A percentile compares a stretch with the other conserved stretches of the same genome.
Conservation (phyloP, 169 alveolate species). For the Cytauxzoon felis region DNA sequence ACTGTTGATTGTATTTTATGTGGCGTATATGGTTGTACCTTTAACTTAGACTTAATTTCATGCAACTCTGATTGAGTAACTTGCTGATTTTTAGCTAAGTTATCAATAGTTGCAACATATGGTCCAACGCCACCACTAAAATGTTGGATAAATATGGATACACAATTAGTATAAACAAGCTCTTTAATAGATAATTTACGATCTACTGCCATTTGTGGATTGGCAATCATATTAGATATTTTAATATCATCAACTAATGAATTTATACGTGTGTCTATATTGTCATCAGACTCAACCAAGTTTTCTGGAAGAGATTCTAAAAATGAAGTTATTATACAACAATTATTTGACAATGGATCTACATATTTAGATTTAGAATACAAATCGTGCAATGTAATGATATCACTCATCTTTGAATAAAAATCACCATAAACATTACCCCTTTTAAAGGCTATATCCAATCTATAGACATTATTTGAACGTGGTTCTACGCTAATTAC, state of each 20-base stretch:
- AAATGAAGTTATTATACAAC: constrained; percentile 59
- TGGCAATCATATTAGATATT: constrained; percentile 17
- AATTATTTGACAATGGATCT: constrained; percentile 75
- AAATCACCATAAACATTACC: constrained; percentile 67
- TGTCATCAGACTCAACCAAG: not conserved
- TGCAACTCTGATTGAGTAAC: constrained; percentile 62
- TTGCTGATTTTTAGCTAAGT: constrained; percentile 38
- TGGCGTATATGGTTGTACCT: constrained; percentile 65
- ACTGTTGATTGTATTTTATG: constrained; percentile 49
- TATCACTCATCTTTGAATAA: constrained; percentile 75
- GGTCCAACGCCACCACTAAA: constrained; percentile 74
- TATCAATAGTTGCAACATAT: constrained; percentile 56
- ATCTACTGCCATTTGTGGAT: constrained; percentile 17
- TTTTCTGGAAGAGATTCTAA: constrained; percentile 51
- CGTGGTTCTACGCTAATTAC: constrained; percentile 62
- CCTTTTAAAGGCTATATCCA: constrained; percentile 76
- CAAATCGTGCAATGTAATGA: constrained; percentile 74
- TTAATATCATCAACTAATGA: constrained; percentile 17
- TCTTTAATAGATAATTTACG: constrained; percentile 49
- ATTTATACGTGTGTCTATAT: constrained; percentile 31
- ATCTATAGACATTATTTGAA: constrained; percentile 52
- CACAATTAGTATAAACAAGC: constrained; percentile 62
- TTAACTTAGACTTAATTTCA: constrained; percentile 68
- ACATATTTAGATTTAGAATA: constrained; percentile 76
- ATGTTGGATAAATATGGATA: constrained; percentile 57